Evolutionary conservation across 768 basidiomycete genomes (phyloP).

Genomic region (Mycena albidolilacea): DNA sequence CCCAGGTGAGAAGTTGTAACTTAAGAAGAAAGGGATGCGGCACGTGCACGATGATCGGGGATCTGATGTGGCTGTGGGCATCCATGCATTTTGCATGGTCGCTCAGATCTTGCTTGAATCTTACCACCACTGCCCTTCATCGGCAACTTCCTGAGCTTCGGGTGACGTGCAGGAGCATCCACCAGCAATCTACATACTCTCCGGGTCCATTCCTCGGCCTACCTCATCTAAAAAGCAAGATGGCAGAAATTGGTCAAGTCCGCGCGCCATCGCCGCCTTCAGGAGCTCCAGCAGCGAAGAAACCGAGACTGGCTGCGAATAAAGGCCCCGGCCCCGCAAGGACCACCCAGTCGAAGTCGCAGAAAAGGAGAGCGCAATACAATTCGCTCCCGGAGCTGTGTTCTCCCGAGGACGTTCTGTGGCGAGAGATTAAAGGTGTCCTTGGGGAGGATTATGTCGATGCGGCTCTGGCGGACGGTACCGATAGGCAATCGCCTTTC

Average conservation of each 20-base stretch:
- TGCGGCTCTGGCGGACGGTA: slow-evolving; percentile 60
- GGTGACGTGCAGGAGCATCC: background rate
- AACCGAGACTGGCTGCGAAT: slow-evolving; percentile 42
- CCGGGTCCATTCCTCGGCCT: slow-evolving; percentile 10
- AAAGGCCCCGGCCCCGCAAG: slow-evolving; percentile 12
- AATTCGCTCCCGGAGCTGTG: slow-evolving; percentile 70
- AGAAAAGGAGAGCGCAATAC: slow-evolving; percentile 54
- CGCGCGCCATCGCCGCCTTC: slow-evolving; percentile 25
- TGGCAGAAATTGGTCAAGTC: slow-evolving; percentile 14
- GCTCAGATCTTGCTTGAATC: background rate
- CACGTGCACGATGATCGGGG: no score
- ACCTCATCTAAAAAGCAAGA: background rate
- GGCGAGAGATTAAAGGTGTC: slow-evolving; percentile 77
- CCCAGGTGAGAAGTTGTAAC: background rate
- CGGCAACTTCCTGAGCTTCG: background rate
- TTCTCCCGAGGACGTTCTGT: slow-evolving; percentile 82
- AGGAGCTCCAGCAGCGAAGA: slow-evolving; percentile 48
- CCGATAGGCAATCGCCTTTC: slow-evolving; percentile 74
- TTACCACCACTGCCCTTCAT: background rate
- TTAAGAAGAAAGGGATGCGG: background rate
- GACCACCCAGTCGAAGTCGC: slow-evolving; percentile 40
- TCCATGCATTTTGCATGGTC: slow-evolving; percentile 3
- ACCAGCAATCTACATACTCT: background rate
- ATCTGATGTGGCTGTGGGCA: no score
- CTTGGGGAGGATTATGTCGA: slow-evolving; percentile 75